phyloP scores from a whole-genome alignment of 495 filamentous ascomycete species.

The Friedmanniomyces endolithicus region DNA sequence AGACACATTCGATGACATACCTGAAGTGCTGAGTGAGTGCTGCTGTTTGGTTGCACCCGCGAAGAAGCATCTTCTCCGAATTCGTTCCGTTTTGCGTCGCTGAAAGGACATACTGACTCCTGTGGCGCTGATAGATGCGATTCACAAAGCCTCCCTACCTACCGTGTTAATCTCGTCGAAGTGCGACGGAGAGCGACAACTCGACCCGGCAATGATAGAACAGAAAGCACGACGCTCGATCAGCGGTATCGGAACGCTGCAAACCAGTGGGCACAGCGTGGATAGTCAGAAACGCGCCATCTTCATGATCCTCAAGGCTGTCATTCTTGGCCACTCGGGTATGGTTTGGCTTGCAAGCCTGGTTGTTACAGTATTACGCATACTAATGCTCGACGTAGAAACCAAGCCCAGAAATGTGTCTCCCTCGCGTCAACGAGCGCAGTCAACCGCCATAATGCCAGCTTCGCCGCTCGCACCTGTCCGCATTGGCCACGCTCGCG shows the following conservation, averaged over 20 bases:
- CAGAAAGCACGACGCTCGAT: conserved; percentile 39
- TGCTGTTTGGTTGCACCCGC: neutral
- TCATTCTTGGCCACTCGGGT: conserved; percentile 35
- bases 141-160: conserved; percentile 14
- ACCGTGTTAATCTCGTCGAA: conserved; percentile 20
- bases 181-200: conserved; percentile 26
- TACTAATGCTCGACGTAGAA: neutral
- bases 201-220: conserved; percentile 50
- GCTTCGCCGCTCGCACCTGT: conserved; percentile 23
- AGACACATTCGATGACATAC: conserved; percentile 53
- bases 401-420: conserved; percentile 4
- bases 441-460: conserved; percentile 27
- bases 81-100: neutral
- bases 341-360: conserved; percentile 21
- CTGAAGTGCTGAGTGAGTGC: conserved; percentile 59
- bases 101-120: neutral
- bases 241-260: conserved; percentile 54
- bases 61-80: neutral
- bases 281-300: conserved; percentile 70
- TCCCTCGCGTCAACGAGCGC: conserved; percentile 23
- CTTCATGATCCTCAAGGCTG: conserved; percentile 56
- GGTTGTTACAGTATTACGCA: neutral
- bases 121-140: conserved; percentile 15
- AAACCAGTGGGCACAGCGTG: conserved; percentile 55
- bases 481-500: conserved; percentile 26